Evolutionary conservation across 148 eudicot genomes (phyloP).

Genomic region (Beta vulgaris): DNA sequence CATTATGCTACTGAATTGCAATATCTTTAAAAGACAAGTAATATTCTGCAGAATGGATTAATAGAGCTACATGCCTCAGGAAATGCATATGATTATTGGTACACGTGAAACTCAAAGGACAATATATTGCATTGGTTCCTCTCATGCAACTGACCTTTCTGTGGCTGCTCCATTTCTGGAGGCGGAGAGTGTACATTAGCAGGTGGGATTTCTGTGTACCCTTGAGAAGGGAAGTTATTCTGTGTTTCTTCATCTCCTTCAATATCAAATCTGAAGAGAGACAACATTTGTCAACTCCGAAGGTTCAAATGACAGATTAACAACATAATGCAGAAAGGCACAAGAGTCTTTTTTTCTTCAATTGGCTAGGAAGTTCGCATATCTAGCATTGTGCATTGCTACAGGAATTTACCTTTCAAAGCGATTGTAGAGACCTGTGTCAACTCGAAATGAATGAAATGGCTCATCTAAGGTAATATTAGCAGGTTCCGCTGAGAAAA

Average conservation of each 20-base stretch:
- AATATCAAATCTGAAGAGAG: slow-evolving; percentile 69
- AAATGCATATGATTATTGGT: background rate
- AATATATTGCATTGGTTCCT: background rate
- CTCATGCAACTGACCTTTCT: slow-evolving; percentile 41
- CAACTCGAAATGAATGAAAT: slow-evolving; percentile 50
- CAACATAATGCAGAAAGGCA: background rate
- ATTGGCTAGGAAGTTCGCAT: background rate
- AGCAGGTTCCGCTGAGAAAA: slow-evolving; percentile 60
- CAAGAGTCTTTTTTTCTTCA: background rate
- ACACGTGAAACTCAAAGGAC: background rate
- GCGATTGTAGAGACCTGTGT: slow-evolving; percentile 43
- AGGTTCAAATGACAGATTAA: background rate
- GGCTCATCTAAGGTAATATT: slow-evolving; percentile 75
- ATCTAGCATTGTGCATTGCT: background rate
- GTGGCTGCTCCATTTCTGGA: slow-evolving; percentile 43
- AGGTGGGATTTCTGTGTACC: slow-evolving; percentile 43
- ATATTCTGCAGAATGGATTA: background rate
- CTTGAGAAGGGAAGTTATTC: slow-evolving; percentile 43
- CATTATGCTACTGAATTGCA: background rate
- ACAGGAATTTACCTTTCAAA: slow-evolving; percentile 64
- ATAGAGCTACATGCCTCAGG: background rate
- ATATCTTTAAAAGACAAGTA: background rate
- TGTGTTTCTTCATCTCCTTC: slow-evolving; percentile 75
- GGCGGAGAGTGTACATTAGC: slow-evolving; percentile 61
- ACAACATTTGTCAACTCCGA: slow-evolving; percentile 4